Evolutionary conservation across 2,329 filamentous ascomycete genomes (phyloP), one percentile per base, ranked within the genome.

Genomic region (Aplosporella prunicola): DNA sequence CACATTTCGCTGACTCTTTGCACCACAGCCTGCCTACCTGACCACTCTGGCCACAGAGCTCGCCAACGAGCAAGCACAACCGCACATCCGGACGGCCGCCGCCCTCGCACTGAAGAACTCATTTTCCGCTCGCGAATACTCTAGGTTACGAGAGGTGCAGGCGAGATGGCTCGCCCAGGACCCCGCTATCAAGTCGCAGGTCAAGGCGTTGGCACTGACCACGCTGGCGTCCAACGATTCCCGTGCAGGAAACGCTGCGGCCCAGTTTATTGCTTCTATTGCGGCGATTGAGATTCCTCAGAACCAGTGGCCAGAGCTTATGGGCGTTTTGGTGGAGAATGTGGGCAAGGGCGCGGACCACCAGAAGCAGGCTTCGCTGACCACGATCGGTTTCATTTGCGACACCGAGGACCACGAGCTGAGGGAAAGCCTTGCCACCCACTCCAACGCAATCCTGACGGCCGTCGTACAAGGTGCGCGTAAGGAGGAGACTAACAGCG

Each of bases 51-150:
- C 91, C 50, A 82, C 85, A 66, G 86, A 93, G 66, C 78, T 98
- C 56, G 87, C 88, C 58, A 94, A 95, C 66, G 89, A 96, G 57
- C 74, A 76, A 51, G 80, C 82, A 49, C 73, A 83, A 57, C 75
- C 82, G 47, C 76, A 85, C 58, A 91, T 95, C 58, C 82, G 91
- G 72, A 82, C 85, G 51, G 89, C 91, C 51, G 91, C 91, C 53
- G 91, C 88, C 77, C 77, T 98, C 52, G 89, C 91, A 51, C 72
- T 98, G 57, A 98, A 98, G 70, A 98, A 98, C 73, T 83, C 91
- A 55, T 96, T 98, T 69, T 86, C 85, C 57, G 84, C 88, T 56
- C 82, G 91, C 71, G 91, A 98, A 64, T 80, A 80, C 56, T 69
- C 78, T 55, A 82, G 87, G 57, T 79, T 94, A 66, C 81, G 84